phyloP scores from a whole-genome alignment of 1,284 basidiomycete genomes.

The Termitomyces sp. region DNA sequence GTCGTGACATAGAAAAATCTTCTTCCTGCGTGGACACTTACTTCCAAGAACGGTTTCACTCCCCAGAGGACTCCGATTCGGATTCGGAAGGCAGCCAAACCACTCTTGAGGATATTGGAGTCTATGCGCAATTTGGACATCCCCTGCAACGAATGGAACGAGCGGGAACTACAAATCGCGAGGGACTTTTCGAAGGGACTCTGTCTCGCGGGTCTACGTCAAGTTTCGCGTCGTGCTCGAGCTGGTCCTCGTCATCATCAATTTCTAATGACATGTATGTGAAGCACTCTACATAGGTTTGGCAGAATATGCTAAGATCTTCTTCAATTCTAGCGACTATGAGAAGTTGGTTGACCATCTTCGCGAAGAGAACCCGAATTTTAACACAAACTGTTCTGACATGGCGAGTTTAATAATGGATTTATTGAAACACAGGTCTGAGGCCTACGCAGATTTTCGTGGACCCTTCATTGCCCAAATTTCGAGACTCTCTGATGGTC shows the following conservation, averaged over 20 bases:
- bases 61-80: slow-evolving; percentile 18
- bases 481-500: slow-evolving; percentile 28
- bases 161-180: slow-evolving; percentile 11
- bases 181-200: slow-evolving; percentile 10
- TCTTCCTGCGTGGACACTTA: not conserved
- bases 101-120: slow-evolving; percentile 17
- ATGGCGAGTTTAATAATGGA: slow-evolving; percentile 10
- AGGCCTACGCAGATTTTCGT: slow-evolving; percentile 13
- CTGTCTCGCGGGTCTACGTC: slow-evolving; percentile 11
- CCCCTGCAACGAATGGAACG: slow-evolving; percentile 20
- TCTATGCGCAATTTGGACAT: slow-evolving; percentile 16
- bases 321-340: slow-evolving; percentile 15
- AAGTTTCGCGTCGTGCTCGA: slow-evolving; percentile 14
- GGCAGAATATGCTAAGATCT: not conserved
- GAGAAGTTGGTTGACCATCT: slow-evolving; percentile 21
- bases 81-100: slow-evolving; percentile 17
- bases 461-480: slow-evolving; percentile 15
- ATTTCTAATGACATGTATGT: slow-evolving; percentile 20
- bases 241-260: slow-evolving; percentile 20
- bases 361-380: slow-evolving; percentile 12
- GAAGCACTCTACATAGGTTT: not conserved
- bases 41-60: slow-evolving; percentile 10
- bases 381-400: slow-evolving; percentile 8
- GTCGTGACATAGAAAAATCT: not conserved
- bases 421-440: not conserved